A percentile compares a stretch with the other conserved stretches of the same genome.
Conservation (phyloP, 163 green algal species). For the Chlamydomonas reinhardtii region DNA sequence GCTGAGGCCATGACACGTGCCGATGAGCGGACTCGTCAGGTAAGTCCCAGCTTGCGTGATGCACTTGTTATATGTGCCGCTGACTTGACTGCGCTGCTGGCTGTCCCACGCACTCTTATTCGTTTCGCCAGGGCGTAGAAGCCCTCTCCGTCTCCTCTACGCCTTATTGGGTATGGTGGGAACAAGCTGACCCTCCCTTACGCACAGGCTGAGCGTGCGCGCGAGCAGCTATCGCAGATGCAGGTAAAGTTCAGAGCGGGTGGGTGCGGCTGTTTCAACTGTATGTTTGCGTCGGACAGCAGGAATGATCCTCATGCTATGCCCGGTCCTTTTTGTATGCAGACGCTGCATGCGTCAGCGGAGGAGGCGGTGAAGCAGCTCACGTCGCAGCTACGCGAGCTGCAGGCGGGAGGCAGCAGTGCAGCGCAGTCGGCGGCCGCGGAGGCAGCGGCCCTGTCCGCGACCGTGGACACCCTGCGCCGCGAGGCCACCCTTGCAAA, state of each 20-base stretch:
- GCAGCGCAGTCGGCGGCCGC: not conserved
- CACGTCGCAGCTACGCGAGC: conserved; percentile 32
- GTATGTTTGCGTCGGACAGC: no score
- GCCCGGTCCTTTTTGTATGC: not conserved
- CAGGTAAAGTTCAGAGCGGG: no score
- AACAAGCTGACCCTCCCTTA: no score
- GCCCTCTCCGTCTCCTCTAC: no score
- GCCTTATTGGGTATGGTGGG: no score
- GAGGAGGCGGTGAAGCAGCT: conserved; percentile 41
- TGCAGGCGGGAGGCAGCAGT: conserved; percentile 20
- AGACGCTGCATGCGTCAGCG: conserved; percentile 32
- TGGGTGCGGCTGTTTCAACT: no score
- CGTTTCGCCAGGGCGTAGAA: no score
- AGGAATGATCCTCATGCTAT: no score
- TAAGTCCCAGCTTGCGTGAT: not conserved
- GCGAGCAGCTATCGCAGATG: conserved; percentile 42
- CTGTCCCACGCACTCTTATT: no score
- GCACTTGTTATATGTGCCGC: no score
- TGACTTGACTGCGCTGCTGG: no score
- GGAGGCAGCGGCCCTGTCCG: conserved; percentile 17
- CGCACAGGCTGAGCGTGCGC: conserved; percentile 21
- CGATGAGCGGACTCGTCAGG: conserved; percentile 37
- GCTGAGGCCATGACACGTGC: conserved; percentile 1
- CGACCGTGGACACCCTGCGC: not conserved
- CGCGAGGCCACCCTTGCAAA: conserved; percentile 1